phyloP scores from a whole-genome alignment of 768 basidiomycete species.

The Lentinus brumalis region DNA sequence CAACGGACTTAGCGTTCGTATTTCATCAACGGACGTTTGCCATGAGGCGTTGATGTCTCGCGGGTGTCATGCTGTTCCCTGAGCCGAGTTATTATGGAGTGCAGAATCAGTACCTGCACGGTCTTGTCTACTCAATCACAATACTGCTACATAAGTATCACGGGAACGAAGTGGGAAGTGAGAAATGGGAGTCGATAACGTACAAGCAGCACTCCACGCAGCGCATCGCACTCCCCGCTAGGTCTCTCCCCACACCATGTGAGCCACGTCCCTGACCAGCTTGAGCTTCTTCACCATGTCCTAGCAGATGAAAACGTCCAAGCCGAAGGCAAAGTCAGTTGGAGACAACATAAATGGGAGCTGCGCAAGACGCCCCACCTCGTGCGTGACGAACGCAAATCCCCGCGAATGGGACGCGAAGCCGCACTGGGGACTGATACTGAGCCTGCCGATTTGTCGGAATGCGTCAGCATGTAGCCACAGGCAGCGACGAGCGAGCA shows the following conservation, averaged over 20 bases:
- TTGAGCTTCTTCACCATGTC: slow-evolving; percentile 13
- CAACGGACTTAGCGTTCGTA: too few species aligned
- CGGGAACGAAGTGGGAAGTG: too few species aligned
- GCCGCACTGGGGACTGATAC: slow-evolving; percentile 50
- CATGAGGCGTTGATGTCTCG: too few species aligned
- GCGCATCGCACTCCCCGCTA: not conserved
- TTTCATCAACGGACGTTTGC: too few species aligned
- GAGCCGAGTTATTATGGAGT: too few species aligned
- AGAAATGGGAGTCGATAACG: not conserved
- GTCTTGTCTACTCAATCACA: too few species aligned
- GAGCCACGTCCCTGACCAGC: slow-evolving; percentile 10
- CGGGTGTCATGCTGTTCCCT: too few species aligned
- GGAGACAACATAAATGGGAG: not conserved
- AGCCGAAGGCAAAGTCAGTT: not conserved
- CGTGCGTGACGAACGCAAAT: slow-evolving; percentile 7
- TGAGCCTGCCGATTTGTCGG: slow-evolving; percentile 30
- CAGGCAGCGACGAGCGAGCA: too few species aligned
- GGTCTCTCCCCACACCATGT: slow-evolving; percentile 1
- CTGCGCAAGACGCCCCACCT: not conserved
- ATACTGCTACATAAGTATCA: too few species aligned
- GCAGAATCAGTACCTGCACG: too few species aligned
- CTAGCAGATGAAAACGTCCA: not conserved
- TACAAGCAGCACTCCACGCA: not conserved
- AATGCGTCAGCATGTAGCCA: not conserved
- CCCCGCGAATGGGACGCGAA: slow-evolving; percentile 42